Percentiles rank a stretch among this genome's conserved stretches.
These are phyloP conservation scores for Claviceps africana DNA, from an alignment of 2,329 filamentous ascomycete species.

Conservation along the genomic window DNA sequence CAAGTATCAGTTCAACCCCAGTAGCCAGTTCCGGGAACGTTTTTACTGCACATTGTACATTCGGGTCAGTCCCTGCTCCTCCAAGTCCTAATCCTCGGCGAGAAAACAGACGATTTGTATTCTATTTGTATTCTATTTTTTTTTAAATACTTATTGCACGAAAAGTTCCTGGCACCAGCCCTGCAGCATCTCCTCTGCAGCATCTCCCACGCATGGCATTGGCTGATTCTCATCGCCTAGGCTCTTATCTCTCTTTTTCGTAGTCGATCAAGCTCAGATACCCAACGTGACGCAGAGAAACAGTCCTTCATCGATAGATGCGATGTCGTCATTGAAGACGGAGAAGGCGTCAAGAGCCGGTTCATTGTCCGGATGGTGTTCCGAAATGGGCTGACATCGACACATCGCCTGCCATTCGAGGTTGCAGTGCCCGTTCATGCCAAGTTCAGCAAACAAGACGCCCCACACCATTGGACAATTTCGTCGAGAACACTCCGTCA, in stretches of 20 bases:
- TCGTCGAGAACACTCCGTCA: conserved; percentile 57
- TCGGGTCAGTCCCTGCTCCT: conserved; percentile 31
- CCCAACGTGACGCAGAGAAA: conserved; percentile 41
- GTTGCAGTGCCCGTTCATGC: conserved; percentile 60
- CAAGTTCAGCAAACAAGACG: conserved; percentile 53
- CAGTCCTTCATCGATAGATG: conserved; percentile 61
- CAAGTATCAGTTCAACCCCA: conserved; percentile 51
- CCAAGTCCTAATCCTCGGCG: background rate
- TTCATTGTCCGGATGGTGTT: conserved; percentile 62
- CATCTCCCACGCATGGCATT: background rate
- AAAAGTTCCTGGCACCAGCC: background rate
- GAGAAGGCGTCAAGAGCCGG: conserved; percentile 55
- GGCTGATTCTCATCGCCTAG: conserved; percentile 19
- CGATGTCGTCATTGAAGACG: conserved; percentile 60
- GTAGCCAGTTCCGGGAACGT: conserved; percentile 34
- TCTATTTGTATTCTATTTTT: background rate
- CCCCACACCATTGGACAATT: conserved; percentile 58
- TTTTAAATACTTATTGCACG: background rate
- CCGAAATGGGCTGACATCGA: conserved; percentile 63
- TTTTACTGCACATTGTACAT: conserved; percentile 68
- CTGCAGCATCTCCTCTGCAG: too few species aligned
- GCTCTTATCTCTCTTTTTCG: conserved; percentile 63
- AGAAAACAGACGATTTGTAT: background rate
- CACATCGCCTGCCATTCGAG: conserved; percentile 64
- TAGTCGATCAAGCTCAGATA: conserved; percentile 45